Conservation (phyloP, 129 eudicot species). For the Flaveria sonorensis region DNA sequence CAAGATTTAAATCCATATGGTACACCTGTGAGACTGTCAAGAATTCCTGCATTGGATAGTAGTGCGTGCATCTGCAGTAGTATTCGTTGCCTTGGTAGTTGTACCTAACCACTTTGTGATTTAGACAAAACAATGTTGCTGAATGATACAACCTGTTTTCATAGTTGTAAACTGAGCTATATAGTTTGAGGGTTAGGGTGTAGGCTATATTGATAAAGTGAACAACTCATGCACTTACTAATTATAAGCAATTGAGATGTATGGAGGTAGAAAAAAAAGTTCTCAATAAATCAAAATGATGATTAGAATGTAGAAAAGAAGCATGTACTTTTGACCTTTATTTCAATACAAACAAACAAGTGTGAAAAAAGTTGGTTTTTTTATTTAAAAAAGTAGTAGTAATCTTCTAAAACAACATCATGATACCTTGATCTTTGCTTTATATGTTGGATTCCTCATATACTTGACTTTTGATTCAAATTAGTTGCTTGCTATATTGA, state of each 20-base stretch:
- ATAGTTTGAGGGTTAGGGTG: slow-evolving; percentile 35
- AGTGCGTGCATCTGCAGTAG: slow-evolving; percentile 3
- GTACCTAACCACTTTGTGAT: slow-evolving; percentile 22
- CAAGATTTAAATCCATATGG: slow-evolving; percentile 5
- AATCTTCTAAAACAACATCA: slow-evolving; percentile 58
- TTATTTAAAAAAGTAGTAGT: slow-evolving; percentile 20
- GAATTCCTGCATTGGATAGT: background rate
- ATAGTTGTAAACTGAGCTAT: slow-evolving; percentile 23
- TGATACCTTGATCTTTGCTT: slow-evolving; percentile 44
- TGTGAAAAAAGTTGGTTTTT: slow-evolving; percentile 29
- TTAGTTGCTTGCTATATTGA: slow-evolving; percentile 16
- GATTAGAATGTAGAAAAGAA: slow-evolving; percentile 46
- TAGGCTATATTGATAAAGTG: slow-evolving; percentile 27
- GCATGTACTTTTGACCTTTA: slow-evolving; percentile 39
- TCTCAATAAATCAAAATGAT: slow-evolving; percentile 30
- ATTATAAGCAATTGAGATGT: slow-evolving; percentile 51
- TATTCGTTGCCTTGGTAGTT: slow-evolving; percentile 1
- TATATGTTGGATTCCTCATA: slow-evolving; percentile 42
- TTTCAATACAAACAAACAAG: slow-evolving; percentile 45
- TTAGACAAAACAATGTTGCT: slow-evolving; percentile 31
- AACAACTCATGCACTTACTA: slow-evolving; percentile 48
- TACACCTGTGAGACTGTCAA: slow-evolving; percentile 4
- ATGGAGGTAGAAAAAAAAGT: slow-evolving; percentile 35
- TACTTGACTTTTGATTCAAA: slow-evolving; percentile 27
- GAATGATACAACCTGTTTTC: slow-evolving; percentile 29